A percentile compares a stretch with the other conserved stretches of the same genome.
Evolutionary conservation across 345 rosid species (phyloP).

Genomic region (Syzygium aqueum): DNA sequence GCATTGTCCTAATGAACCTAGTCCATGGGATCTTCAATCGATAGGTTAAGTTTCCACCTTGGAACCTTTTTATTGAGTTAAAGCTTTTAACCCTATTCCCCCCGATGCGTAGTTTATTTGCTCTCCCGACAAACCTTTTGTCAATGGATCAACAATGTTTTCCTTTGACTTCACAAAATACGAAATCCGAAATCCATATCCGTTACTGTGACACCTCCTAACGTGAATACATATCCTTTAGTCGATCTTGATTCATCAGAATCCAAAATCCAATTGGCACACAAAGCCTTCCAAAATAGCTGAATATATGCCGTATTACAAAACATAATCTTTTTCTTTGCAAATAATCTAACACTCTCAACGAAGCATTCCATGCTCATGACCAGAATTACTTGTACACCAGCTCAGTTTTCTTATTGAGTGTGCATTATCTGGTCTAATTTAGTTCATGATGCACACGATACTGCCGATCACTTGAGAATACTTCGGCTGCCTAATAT

Average conservation of each 20-base stretch:
- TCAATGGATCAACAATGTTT: too few species aligned
- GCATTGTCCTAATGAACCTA: too few species aligned
- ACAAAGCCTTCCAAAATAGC: background rate
- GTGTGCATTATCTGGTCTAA: background rate
- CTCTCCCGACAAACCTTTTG: too few species aligned
- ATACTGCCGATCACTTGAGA: background rate
- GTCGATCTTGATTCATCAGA: background rate
- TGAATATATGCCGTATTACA: background rate
- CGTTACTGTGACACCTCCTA: background rate
- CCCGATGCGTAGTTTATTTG: too few species aligned
- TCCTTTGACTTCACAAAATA: background rate
- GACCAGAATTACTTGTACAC: background rate
- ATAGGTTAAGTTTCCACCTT: too few species aligned
- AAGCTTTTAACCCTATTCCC: too few species aligned
- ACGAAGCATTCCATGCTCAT: background rate
- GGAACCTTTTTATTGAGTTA: too few species aligned
- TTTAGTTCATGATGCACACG: background rate
- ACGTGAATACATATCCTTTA: background rate
- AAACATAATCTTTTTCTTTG: background rate
- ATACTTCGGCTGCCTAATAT: background rate
- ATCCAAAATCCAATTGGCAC: background rate
- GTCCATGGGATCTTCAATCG: too few species aligned
- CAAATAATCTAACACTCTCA: background rate
- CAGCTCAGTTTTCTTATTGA: background rate
- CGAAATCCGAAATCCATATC: too few species aligned